phyloP scores from a whole-genome alignment of 192 early-diverging fungal species.

The Coemansia sp. region DNA sequence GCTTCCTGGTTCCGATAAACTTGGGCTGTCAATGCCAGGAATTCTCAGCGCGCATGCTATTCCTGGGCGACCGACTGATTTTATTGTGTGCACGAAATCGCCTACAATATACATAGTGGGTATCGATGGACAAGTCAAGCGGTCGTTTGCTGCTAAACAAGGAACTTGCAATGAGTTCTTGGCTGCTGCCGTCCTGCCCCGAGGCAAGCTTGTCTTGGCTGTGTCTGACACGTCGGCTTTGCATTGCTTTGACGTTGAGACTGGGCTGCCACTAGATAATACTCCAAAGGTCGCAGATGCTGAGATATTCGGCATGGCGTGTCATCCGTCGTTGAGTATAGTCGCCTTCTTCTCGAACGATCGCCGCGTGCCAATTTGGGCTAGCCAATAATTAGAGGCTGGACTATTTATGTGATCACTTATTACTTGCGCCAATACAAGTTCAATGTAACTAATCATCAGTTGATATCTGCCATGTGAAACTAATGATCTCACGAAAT shows the following conservation, averaged over 20 bases:
- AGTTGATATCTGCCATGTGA: too few relatives aligned
- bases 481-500: too few relatives aligned
- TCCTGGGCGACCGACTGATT: slow-evolving; percentile 66
- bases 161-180: slow-evolving; percentile 60
- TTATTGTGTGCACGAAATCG: slow-evolving; percentile 82
- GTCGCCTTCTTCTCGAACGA: slow-evolving; percentile 45
- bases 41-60: slow-evolving; percentile 62
- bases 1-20: slow-evolving; percentile 57
- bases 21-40: slow-evolving; percentile 50
- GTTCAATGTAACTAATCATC: too few relatives aligned
- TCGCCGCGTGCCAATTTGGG: slow-evolving; percentile 42
- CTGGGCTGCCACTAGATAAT: slow-evolving; percentile 39
- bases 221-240: slow-evolving; percentile 70
- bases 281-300: slow-evolving; percentile 60
- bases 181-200: slow-evolving; percentile 64
- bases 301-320: slow-evolving; percentile 76
- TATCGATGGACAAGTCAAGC: slow-evolving; percentile 62
- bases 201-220: slow-evolving; percentile 83
- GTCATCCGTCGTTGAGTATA: slow-evolving; percentile 87
- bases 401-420: not conserved
- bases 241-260: slow-evolving; percentile 69
- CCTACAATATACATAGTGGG: slow-evolving; percentile 72
- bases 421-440: too few relatives aligned
- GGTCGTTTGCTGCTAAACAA: slow-evolving; percentile 53
- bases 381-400: not conserved